These are phyloP conservation scores for Didymella keratinophila DNA, from an alignment of 2,329 filamentous ascomycete species.

Conservation along the genomic window DNA sequence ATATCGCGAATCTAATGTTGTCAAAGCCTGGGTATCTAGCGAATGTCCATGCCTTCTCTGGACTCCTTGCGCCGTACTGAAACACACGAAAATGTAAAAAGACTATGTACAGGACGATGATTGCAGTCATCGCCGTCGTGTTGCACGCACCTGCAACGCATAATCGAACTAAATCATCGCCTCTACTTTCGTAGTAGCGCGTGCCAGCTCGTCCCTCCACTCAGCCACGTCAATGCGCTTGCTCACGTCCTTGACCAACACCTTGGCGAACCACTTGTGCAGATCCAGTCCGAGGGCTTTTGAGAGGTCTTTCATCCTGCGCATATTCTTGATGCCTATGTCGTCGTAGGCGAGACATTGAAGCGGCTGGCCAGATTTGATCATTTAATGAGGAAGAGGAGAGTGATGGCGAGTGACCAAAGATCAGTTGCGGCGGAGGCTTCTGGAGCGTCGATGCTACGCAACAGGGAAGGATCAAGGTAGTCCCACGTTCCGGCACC, in stretches of 20 bases:
- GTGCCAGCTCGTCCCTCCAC: slow-evolving; percentile 35
- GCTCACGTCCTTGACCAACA: slow-evolving; percentile 40
- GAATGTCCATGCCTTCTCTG: slow-evolving; percentile 17
- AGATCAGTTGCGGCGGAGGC: slow-evolving; percentile 52
- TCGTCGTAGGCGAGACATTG: slow-evolving; percentile 50
- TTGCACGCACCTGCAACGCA: slow-evolving; percentile 2
- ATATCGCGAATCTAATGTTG: slow-evolving; percentile 4
- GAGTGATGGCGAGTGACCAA: slow-evolving; percentile 56
- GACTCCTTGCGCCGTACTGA: slow-evolving; percentile 5
- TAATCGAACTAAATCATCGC: slow-evolving; percentile 5
- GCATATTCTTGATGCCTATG: slow-evolving; percentile 37
- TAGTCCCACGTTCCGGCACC: slow-evolving; percentile 59
- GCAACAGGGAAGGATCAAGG: slow-evolving; percentile 51
- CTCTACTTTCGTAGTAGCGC: slow-evolving; percentile 4
- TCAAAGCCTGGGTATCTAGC: slow-evolving; percentile 22
- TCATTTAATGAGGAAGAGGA: slow-evolving; percentile 55
- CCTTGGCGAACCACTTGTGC: slow-evolving; percentile 49
- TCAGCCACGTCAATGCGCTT: slow-evolving; percentile 44
- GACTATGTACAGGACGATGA: neutral
- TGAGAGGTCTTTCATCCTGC: slow-evolving; percentile 42
- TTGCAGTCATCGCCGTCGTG: neutral
- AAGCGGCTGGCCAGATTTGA: slow-evolving; percentile 54
- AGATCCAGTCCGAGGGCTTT: slow-evolving; percentile 36
- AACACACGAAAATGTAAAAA: neutral
- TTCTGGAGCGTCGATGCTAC: slow-evolving; percentile 27